Evolutionary conservation across 768 basidiomycete genomes (phyloP).

Genomic region (Pisolithus tinctorius): DNA sequence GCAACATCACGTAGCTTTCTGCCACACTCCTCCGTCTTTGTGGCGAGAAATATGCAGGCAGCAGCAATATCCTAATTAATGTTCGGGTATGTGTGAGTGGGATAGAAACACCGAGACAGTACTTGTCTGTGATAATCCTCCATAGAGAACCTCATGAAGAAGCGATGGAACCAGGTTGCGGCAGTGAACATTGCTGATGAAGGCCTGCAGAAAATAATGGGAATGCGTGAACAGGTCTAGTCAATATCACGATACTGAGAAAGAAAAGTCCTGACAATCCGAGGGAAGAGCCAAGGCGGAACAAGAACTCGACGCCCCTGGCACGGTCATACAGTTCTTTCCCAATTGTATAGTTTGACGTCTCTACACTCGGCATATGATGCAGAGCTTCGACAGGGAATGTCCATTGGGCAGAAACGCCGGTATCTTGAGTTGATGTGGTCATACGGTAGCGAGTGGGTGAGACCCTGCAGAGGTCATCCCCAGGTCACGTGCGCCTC

Average conservation of each 20-base stretch:
- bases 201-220: constrained; percentile 41
- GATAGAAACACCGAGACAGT: constrained; percentile 4
- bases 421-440: constrained; percentile 16
- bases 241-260: constrained; percentile 2
- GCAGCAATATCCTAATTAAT: constrained; percentile 68
- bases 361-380: constrained; percentile 49
- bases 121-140: constrained; percentile 77
- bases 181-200: constrained; percentile 81
- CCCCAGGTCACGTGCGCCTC: too few species aligned
- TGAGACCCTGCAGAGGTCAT: too few species aligned
- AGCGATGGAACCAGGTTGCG: constrained; percentile 86
- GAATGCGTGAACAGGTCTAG: constrained; percentile 8
- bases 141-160: constrained; percentile 84
- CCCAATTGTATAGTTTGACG: constrained; percentile 41
- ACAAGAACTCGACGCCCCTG: constrained; percentile 80
- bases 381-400: constrained; percentile 56
- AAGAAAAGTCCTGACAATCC: constrained; percentile 50
- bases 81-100: constrained; percentile 8
- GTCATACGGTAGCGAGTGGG: constrained; percentile 9
- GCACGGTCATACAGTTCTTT: constrained; percentile 75
- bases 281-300: constrained; percentile 72
- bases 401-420: constrained; percentile 56
- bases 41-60: constrained; percentile 80
- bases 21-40: constrained; percentile 89
- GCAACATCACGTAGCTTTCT: constrained; percentile 84